Evolutionary conservation across 805 yeast species (phyloP).

Genomic region (Novakomyces olei): DNA sequence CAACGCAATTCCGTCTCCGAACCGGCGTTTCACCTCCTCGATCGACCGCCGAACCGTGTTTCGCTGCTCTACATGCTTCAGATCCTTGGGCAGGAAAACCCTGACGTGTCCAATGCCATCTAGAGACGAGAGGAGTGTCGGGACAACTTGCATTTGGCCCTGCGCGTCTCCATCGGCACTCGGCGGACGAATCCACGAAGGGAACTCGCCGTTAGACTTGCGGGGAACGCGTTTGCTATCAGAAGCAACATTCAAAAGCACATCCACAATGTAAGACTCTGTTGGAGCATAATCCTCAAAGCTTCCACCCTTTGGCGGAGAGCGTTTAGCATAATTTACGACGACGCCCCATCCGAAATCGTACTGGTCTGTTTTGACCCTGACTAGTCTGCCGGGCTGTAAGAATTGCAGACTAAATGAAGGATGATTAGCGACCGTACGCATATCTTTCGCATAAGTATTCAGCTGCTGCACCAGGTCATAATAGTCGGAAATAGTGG

Average conservation of each 20-base stretch:
- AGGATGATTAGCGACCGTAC: conserved; percentile 76
- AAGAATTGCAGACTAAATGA: conserved; percentile 62
- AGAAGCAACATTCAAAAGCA: conserved; percentile 48
- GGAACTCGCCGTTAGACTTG: conserved; percentile 44
- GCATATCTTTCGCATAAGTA: conserved; percentile 49
- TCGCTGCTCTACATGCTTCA: conserved; percentile 24
- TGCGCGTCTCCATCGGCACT: conserved; percentile 45
- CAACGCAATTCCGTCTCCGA: conserved; percentile 77
- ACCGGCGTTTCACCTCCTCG: conserved; percentile 57
- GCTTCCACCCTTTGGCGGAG: conserved; percentile 25
- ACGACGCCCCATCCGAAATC: conserved; percentile 97
- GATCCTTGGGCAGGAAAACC: conserved; percentile 53
- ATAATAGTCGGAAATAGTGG: conserved; percentile 54
- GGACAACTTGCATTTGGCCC: conserved; percentile 53
- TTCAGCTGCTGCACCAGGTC: conserved; percentile 55
- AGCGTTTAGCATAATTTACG: conserved; percentile 50
- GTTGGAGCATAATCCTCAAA: conserved; percentile 47
- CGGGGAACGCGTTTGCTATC: conserved; percentile 31
- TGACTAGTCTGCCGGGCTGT: conserved; percentile 68
- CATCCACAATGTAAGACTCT: conserved; percentile 73
- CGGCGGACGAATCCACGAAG: conserved; percentile 79
- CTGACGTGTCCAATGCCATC: conserved; percentile 58
- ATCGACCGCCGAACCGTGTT: conserved; percentile 46
- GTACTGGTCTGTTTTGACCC: conserved; percentile 13
- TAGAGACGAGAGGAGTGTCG: conserved; percentile 63